A percentile compares a stretch with the other conserved stretches of the same genome.
phyloP scores from a whole-genome alignment of 176 grass and related monocot species.

The Echinochloa phyllopogon region DNA sequence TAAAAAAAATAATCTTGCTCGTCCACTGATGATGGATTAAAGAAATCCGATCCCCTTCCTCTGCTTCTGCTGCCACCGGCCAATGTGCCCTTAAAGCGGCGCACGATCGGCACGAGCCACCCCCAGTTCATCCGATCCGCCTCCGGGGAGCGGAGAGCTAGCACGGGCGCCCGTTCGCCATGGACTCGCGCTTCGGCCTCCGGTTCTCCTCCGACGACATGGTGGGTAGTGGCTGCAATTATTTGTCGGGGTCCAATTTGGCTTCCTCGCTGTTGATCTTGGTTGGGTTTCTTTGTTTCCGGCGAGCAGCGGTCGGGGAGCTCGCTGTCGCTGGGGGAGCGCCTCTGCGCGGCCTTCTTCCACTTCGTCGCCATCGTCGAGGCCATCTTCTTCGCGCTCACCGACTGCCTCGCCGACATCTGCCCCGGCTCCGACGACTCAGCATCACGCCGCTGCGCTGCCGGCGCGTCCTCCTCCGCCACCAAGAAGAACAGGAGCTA shows the following conservation, averaged over 20 bases:
- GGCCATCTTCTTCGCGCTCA: constrained; percentile 60
- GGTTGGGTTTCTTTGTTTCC: not conserved
- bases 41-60: too few relatives aligned
- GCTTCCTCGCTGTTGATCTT: not conserved
- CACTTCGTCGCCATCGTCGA: constrained; percentile 60
- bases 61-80: too few relatives aligned
- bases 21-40: too few relatives aligned
- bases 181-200: constrained; percentile 44
- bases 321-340: constrained; percentile 75
- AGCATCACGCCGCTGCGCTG: not conserved
- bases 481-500: not conserved
- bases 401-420: constrained; percentile 62
- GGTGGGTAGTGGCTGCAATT: constrained; percentile 12
- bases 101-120: not conserved
- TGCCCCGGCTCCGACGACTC: constrained; percentile 1
- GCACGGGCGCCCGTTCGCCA: not conserved
- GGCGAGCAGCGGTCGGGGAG: constrained; percentile 48
- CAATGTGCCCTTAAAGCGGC: not conserved
- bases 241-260: not conserved
- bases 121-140: not conserved
- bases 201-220: constrained; percentile 27
- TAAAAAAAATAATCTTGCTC: too few relatives aligned
- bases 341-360: constrained; percentile 59
- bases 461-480: constrained; percentile 10
- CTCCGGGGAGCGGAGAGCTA: not conserved